These are phyloP conservation scores for Jacaranda copaia DNA, from an alignment of 257 asterid genomes.

Conservation along the genomic window DNA sequence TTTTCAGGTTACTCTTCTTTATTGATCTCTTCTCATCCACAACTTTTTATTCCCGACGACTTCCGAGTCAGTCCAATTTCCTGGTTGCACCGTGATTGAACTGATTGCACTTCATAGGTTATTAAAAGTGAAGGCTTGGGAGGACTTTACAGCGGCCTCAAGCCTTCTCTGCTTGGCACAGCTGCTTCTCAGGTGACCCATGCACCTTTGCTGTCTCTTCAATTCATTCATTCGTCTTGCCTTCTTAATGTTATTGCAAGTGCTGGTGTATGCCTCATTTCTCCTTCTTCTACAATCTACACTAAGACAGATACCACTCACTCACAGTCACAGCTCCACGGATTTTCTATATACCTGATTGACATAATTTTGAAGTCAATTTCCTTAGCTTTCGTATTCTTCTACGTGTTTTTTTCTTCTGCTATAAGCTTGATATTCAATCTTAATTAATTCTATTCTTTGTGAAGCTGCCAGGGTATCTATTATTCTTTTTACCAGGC, in stretches of 20 bases:
- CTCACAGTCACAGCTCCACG: constrained; percentile 1
- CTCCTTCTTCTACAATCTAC: not conserved
- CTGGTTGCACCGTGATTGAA: not conserved
- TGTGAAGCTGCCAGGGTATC: constrained; percentile 68
- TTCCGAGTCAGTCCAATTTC: not conserved
- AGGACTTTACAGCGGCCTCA: constrained; percentile 96
- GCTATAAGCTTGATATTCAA: constrained; percentile 23
- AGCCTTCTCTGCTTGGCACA: constrained; percentile 89
- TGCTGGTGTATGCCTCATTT: not conserved
- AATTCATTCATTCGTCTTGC: not conserved
- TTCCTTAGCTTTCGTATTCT: not conserved
- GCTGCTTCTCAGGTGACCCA: constrained; percentile 80
- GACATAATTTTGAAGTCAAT: not conserved
- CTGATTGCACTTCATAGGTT: constrained; percentile 46
- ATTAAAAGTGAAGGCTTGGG: constrained; percentile 76
- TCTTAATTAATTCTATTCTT: constrained; percentile 37
- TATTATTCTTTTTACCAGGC: constrained; percentile 89
- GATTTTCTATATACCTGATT: not conserved
- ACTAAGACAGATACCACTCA: not conserved
- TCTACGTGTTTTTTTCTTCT: constrained; percentile 3
- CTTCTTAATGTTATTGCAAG: not conserved
- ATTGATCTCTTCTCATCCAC: not conserved
- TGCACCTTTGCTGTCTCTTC: constrained; percentile 11
- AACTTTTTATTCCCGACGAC: not conserved
- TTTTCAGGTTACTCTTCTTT: constrained; percentile 51